Conservation (phyloP, 192 early-diverging fungal species). For the Helicostylum pulchrum region DNA sequence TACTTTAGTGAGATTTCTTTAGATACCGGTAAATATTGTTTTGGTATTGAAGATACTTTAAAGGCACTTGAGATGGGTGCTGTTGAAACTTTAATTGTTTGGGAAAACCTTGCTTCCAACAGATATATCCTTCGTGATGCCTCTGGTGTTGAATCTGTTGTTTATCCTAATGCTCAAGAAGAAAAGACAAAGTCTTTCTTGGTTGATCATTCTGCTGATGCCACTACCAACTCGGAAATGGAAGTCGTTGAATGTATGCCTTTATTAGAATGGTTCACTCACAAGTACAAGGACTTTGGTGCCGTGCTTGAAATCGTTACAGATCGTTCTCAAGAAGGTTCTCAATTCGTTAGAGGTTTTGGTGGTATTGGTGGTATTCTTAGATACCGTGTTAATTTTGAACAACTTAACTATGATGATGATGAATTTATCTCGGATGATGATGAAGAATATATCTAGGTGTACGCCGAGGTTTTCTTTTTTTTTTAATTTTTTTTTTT, state of each 20-base stretch:
- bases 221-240: slow-evolving; percentile 61
- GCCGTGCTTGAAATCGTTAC: slow-evolving; percentile 94
- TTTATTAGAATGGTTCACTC: slow-evolving; percentile 96
- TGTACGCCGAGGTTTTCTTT: background rate
- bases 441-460: slow-evolving; percentile 8
- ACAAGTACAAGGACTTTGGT: slow-evolving; percentile 96
- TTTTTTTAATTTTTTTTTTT: background rate
- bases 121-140: slow-evolving; percentile 80
- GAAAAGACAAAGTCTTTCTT: slow-evolving; percentile 77
- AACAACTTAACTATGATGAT: slow-evolving; percentile 61
- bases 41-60: slow-evolving; percentile 94
- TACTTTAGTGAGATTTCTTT: slow-evolving; percentile 98
- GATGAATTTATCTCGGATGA: slow-evolving; percentile 61
- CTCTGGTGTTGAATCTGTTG: slow-evolving; percentile 57
- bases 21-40: slow-evolving; percentile 95
- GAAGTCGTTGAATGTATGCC: slow-evolving; percentile 79
- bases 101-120: slow-evolving; percentile 86
- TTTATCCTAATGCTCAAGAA: slow-evolving; percentile 82
- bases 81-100: slow-evolving; percentile 98
- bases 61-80: slow-evolving; percentile 95
- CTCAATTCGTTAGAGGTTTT: slow-evolving; percentile 98
- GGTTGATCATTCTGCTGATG: slow-evolving; percentile 33
- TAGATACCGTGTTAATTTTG: slow-evolving; percentile 91
- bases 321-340: slow-evolving; percentile 92
- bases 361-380: slow-evolving; percentile 81